These are phyloP conservation scores for Ganoderma lucidum DNA, from an alignment of 1,284 basidiomycete genomes.

Conservation along the genomic window DNA sequence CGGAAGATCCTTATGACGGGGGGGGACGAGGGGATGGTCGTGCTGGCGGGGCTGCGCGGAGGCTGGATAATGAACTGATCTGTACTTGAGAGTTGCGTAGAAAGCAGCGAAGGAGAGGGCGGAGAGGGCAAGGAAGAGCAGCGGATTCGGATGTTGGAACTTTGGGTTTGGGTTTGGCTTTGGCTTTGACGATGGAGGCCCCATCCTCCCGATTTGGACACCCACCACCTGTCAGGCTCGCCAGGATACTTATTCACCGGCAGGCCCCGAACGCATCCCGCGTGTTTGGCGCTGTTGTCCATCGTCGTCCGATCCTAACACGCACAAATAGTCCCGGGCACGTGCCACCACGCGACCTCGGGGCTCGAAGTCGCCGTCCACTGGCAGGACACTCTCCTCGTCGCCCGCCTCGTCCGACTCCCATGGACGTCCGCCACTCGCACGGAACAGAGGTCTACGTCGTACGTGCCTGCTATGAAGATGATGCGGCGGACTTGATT, in stretches of 20 bases:
- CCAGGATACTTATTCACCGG: background rate
- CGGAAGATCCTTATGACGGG: slow-evolving; percentile 52
- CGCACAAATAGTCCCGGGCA: slow-evolving; percentile 27
- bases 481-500: slow-evolving; percentile 71
- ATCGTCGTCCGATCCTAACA: slow-evolving; percentile 30
- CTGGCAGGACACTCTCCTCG: background rate
- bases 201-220: slow-evolving; percentile 5
- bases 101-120: slow-evolving; percentile 65
- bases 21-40: slow-evolving; percentile 72
- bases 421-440: slow-evolving; percentile 65
- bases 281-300: background rate
- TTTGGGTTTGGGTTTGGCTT: background rate
- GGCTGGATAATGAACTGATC: slow-evolving; percentile 66
- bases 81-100: slow-evolving; percentile 59
- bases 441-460: slow-evolving; percentile 67
- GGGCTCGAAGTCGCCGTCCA: background rate
- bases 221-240: background rate
- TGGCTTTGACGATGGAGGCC: slow-evolving; percentile 36
- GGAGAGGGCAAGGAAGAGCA: slow-evolving; percentile 63
- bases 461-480: slow-evolving; percentile 66
- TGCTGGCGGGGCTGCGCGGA: slow-evolving; percentile 67
- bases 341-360: slow-evolving; percentile 6
- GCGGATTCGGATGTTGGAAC: slow-evolving; percentile 61
- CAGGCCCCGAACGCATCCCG: background rate
- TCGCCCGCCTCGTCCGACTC: background rate